Evolutionary conservation across 306 rosid genomes (phyloP), one percentile per base, ranked within the genome.

Genomic region (Potentilla sterilis): DNA sequence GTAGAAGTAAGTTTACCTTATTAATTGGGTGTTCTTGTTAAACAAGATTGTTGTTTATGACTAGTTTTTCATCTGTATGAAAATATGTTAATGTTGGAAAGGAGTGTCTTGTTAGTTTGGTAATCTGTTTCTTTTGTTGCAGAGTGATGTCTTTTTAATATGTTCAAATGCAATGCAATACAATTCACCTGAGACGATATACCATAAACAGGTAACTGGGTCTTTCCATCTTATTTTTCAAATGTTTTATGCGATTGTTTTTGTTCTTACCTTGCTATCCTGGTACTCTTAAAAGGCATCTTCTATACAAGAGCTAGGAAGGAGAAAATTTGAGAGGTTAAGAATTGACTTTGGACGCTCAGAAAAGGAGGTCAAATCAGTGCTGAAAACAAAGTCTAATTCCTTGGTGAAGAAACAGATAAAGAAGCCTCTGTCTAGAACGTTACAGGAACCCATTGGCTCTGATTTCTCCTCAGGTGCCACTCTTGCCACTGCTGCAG

Each of bases 131-230:
- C 75, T 85, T 70, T 85, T 84, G 73, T 79, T 86, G 89, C 98
- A 96, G 99, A 83, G 80, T 81, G 99, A 96, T 68, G 81, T 96
- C n/a, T 88, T 88, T 66, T 75, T 96, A 78, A 90, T 96, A 69
- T 96, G 97, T 86, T 88, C 96, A 73, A 96, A 96, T 67, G 98
- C 99, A 74, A 96, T 90, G 98, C 96, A 90, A 80, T 96, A 92
- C 83, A 96, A 96, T 87, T 79, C 96, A 5, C 72, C 98, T 0
- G 99, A 96, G 46, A 96, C 99, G 19, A 78, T 96, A 84, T 96
- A 96, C 89, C 84, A 96, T 79, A 92, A 90, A 86, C 98, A 96
- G 98, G 99, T 96, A 83, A 24, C 48, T 51, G 59, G 69, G 58
- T 74, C 77, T 64, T 37, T 28, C n/a, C 15, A 54, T 67, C 5